Conservation (phyloP, 2,329 filamentous ascomycete species). For the Macrophomina pseudophaseolina region DNA sequence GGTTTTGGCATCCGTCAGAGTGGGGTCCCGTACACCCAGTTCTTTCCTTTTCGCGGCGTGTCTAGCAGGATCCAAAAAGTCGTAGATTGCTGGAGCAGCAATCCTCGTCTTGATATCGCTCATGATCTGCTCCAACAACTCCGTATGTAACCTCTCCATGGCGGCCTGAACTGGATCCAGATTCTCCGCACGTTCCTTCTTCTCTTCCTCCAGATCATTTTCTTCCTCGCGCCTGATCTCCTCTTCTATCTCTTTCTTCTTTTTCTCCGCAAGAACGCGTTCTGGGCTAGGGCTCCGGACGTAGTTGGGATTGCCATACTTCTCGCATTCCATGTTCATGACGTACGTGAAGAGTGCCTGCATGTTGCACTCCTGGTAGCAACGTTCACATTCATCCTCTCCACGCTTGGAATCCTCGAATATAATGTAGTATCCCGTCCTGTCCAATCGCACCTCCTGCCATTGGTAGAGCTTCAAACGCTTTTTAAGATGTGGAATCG, state of each 20-base stretch:
- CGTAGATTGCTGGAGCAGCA: constrained; percentile 77
- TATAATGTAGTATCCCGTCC: constrained; percentile 87
- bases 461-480: constrained; percentile 82
- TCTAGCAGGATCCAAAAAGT: constrained; percentile 81
- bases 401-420: constrained; percentile 81
- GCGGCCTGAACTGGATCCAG: constrained; percentile 91
- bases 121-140: constrained; percentile 85
- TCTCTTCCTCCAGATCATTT: constrained; percentile 86
- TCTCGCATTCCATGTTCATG: constrained; percentile 87
- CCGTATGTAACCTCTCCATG: constrained; percentile 75
- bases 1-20: constrained; percentile 60
- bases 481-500: constrained; percentile 88
- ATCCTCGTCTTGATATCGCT: constrained; percentile 88
- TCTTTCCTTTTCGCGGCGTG: constrained; percentile 80
- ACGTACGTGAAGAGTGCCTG: constrained; percentile 88
- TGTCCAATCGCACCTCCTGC: constrained; percentile 81
- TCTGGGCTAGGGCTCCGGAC: constrained; percentile 60
- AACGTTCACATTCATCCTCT: constrained; percentile 79
- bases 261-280: constrained; percentile 53
- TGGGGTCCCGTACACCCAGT: constrained; percentile 75
- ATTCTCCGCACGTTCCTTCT: constrained; percentile 81
- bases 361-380: constrained; percentile 78
- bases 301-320: constrained; percentile 69
- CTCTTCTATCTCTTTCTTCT: constrained; percentile 67
- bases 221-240: constrained; percentile 74